Evolutionary conservation across 495 filamentous ascomycete species (phyloP).

Genomic region (Trichoderma asperelloides): DNA sequence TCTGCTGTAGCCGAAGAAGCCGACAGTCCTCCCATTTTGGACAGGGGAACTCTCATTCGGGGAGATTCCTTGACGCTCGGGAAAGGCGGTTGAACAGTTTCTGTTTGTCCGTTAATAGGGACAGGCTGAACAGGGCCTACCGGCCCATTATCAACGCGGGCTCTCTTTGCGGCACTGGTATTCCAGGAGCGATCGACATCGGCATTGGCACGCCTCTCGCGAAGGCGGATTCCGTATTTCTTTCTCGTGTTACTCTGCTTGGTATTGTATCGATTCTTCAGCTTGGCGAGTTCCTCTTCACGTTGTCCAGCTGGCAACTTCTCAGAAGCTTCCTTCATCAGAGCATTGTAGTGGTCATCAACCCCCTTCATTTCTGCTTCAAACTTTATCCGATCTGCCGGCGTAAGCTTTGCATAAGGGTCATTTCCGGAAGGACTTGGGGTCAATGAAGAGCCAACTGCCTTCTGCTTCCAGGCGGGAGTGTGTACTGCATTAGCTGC

Average conservation of each 20-base stretch:
- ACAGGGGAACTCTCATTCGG: slow-evolving; percentile 1
- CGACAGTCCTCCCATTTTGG: slow-evolving; percentile 8
- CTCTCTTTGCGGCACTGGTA: neutral
- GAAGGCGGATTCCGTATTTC: slow-evolving; percentile 39
- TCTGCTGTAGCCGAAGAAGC: slow-evolving; percentile 6
- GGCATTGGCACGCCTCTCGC: slow-evolving; percentile 11
- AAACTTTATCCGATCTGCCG: slow-evolving; percentile 17
- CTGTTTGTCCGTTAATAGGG: no score
- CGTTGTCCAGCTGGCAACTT: slow-evolving; percentile 23
- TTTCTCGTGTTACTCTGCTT: slow-evolving; percentile 41
- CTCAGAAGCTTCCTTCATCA: slow-evolving; percentile 20
- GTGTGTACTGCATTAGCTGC: neutral
- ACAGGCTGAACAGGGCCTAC: neutral
- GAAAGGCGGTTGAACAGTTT: neutral
- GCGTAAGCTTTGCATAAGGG: slow-evolving; percentile 32
- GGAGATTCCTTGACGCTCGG: neutral
- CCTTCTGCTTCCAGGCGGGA: neutral
- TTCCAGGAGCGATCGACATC: slow-evolving; percentile 1
- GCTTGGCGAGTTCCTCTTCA: slow-evolving; percentile 22
- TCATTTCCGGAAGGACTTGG: slow-evolving; percentile 17
- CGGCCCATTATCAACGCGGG: neutral
- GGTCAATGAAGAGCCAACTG: neutral
- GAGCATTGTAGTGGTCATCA: slow-evolving; percentile 13
- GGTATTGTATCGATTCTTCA: slow-evolving; percentile 38
- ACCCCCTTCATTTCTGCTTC: slow-evolving; percentile 30